Evolutionary conservation across 2,329 filamentous ascomycete genomes (phyloP), one percentile per base, ranked within the genome.

Genomic region (Aspergillus chevalieri): DNA sequence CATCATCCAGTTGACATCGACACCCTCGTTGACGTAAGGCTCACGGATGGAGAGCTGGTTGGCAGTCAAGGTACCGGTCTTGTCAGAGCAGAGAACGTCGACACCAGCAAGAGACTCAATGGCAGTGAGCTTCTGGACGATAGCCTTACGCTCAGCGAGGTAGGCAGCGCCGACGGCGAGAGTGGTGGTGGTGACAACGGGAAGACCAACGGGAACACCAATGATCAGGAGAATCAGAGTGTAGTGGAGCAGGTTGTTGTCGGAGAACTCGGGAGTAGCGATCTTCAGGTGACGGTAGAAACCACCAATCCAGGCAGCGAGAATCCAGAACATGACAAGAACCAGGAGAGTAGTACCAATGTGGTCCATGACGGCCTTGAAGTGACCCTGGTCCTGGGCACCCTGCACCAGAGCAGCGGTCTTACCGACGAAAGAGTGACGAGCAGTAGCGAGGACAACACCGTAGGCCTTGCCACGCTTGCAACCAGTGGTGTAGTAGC

Each of bases 1-100:
- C 85, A 89, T 88, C 85, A 89, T 88, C 85, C 85, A 89, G 76
- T 89, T 86, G 69, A 88, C 82, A 70, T 88, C 85, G 65, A 87
- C 81, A 61, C 85, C 86, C 69, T 88, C 85, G 53, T 84, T 81
- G 51, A 88, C 84, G 71, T 84, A 89, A 17, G 86, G 86, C 65
- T 89, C 86, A 67, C 85, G 84, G 64, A 89, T 86, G 63, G 81
- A 85, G 47, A 89, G 78, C 75, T 89, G 85, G 60, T 68, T 68
- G 44, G 66, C 66, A 55, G 66, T 68, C 49, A 89, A 78, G 30
- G 86, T 89, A 76, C 86, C 86, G 43, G 86, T 89, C 80, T 89
- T 89, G 74, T 89, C 86, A 62, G 86, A 89, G 78, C 86, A 89
- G 57, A 89, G 82, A 61, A 89, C 82, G 64, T 89, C 84, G 56